These are phyloP conservation scores for Hyparrhenia diplandra DNA, from an alignment of 176 grass and related monocot species.

Conservation along the genomic window DNA sequence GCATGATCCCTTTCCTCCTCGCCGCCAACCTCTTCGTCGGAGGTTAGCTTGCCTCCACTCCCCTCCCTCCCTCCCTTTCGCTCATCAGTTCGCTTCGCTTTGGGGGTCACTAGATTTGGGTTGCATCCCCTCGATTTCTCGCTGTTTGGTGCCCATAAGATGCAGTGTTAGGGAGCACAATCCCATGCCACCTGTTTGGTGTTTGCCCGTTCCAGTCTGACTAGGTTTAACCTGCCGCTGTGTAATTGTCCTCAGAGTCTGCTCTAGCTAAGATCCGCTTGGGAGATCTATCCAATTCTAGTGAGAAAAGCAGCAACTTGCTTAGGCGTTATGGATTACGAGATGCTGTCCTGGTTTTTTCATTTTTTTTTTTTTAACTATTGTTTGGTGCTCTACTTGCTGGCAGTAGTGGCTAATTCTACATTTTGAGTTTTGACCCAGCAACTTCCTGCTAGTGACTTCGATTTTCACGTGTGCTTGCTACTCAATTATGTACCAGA, in stretches of 20 bases:
- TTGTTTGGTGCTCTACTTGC: no score
- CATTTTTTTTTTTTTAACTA: no score
- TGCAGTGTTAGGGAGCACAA: neutral
- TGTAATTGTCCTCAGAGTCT: neutral
- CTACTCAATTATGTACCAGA: neutral
- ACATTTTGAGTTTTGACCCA: neutral
- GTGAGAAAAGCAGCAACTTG: neutral
- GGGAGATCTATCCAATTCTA: neutral
- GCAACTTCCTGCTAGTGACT: neutral
- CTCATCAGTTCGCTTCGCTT: neutral
- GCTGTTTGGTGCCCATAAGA: neutral
- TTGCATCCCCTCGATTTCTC: neutral
- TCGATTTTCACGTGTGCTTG: neutral
- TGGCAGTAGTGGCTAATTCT: neutral
- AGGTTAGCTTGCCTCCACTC: slow-evolving; percentile 40
- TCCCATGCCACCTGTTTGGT: neutral
- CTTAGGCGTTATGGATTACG: neutral
- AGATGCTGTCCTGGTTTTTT: neutral
- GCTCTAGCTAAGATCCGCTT: neutral
- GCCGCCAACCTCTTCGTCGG: slow-evolving; percentile 66
- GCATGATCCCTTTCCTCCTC: slow-evolving; percentile 66
- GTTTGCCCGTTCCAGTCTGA: neutral
- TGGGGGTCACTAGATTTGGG: neutral
- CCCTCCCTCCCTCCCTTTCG: neutral
- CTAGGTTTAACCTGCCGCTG: neutral